These are phyloP conservation scores for Vitis vinifera DNA, from an alignment of 164 flowering plant genomes.

Conservation along the genomic window DNA sequence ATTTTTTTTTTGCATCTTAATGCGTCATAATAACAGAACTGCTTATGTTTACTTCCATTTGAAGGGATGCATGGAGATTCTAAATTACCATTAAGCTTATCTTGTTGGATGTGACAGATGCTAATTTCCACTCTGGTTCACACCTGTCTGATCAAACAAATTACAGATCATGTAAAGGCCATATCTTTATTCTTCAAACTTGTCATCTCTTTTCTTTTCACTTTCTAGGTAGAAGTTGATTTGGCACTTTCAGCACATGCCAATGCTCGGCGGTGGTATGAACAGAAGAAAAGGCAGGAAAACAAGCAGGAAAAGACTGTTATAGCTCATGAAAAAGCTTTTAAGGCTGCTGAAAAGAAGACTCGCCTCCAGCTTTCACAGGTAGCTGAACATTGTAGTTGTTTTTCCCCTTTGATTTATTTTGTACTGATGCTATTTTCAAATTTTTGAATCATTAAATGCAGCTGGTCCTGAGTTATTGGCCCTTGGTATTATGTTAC, in stretches of 20 bases:
- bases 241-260: slow-evolving; percentile 93
- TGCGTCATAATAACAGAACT: background rate
- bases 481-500: no score
- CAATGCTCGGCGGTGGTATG: slow-evolving; percentile 96
- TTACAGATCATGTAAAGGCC: no score
- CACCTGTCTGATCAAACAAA: no score
- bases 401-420: background rate
- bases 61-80: background rate
- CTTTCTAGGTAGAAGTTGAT: slow-evolving; percentile 89
- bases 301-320: slow-evolving; percentile 89
- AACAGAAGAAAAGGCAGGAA: slow-evolving; percentile 83
- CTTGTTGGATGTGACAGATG: background rate
- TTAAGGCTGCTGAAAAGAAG: slow-evolving; percentile 96
- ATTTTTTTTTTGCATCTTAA: background rate
- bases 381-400: slow-evolving; percentile 38
- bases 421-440: background rate
- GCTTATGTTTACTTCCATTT: background rate
- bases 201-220: background rate
- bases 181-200: background rate
- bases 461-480: no score
- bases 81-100: background rate
- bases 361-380: slow-evolving; percentile 88
- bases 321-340: slow-evolving; percentile 92
- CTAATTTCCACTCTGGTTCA: background rate
- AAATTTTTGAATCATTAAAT: background rate